phyloP scores from a whole-genome alignment of 2,329 filamentous ascomycete genomes.

The Fusarium austroafricanum region DNA sequence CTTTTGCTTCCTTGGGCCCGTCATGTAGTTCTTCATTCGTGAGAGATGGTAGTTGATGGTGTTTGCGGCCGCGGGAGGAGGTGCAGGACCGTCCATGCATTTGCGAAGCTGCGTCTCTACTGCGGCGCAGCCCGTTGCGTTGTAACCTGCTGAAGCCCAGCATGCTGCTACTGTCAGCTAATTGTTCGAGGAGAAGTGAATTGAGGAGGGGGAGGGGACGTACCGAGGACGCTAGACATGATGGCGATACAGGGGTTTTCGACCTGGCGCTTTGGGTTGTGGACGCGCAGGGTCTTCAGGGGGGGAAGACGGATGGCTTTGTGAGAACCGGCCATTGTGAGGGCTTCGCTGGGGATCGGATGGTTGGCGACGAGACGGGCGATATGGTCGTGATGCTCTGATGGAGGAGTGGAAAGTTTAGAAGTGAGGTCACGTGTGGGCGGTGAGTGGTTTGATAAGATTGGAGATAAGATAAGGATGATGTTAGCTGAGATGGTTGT shows the following conservation, averaged over 20 bases:
- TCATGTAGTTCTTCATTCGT: constrained; percentile 80
- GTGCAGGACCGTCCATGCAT: constrained; percentile 84
- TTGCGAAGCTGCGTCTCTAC: constrained; percentile 70
- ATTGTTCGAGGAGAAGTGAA: too few species aligned
- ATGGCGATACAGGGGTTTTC: constrained; percentile 66
- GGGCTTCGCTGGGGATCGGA: background rate
- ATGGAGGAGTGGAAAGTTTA: constrained; percentile 40
- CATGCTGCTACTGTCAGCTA: constrained; percentile 70
- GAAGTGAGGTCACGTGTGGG: constrained; percentile 40
- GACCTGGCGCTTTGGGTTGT: constrained; percentile 61
- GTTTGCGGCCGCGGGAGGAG: constrained; percentile 64
- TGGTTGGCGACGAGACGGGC: background rate
- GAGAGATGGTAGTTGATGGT: constrained; percentile 94
- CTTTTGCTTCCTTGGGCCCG: constrained; percentile 53
- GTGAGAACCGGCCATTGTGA: constrained; percentile 57
- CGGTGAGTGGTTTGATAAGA: constrained; percentile 16
- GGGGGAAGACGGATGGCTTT: constrained; percentile 70
- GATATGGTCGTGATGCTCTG: constrained; percentile 13
- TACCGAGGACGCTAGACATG: constrained; percentile 70
- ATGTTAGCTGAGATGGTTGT: too few species aligned
- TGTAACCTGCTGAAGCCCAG: constrained; percentile 84
- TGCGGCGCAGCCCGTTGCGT: constrained; percentile 66
- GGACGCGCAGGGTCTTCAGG: constrained; percentile 65
- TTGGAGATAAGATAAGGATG: constrained; percentile 13
- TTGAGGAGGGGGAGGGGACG: constrained; percentile 37